Conservation (phyloP, 345 rosid genomes). For the Nephelium lappaceum region DNA sequence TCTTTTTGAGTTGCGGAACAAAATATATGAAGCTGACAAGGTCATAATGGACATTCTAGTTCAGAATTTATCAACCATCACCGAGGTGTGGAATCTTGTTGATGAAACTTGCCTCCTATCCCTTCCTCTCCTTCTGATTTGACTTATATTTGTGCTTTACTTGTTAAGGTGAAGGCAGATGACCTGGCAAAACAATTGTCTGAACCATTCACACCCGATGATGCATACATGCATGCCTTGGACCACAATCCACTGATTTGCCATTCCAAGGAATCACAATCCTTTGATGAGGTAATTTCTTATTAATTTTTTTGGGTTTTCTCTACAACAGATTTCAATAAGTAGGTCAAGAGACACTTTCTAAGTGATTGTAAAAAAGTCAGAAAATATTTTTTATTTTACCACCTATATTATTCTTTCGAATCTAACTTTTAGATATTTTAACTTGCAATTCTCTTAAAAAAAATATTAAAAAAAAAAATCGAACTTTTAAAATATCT, state of each 20-base stretch:
- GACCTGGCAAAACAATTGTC: slow-evolving; percentile 64
- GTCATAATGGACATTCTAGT: slow-evolving; percentile 50
- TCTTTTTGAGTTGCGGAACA: slow-evolving; percentile 57
- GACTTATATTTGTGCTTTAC: slow-evolving; percentile 16
- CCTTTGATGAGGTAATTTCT: slow-evolving; percentile 81
- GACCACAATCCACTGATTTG: slow-evolving; percentile 47
- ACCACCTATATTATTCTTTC: no score
- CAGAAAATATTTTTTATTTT: no score
- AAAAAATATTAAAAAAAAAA: no score
- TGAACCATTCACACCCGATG: slow-evolving; percentile 89
- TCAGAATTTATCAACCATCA: slow-evolving; percentile 48
- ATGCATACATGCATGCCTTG: slow-evolving; percentile 60
- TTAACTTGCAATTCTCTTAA: background rate
- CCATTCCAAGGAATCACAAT: slow-evolving; percentile 70
- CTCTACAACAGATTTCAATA: background rate
- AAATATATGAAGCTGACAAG: slow-evolving; percentile 49
- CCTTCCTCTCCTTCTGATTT: slow-evolving; percentile 10
- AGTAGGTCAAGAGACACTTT: no score
- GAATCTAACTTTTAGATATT: no score
- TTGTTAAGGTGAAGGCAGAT: slow-evolving; percentile 59
- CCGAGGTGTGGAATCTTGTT: slow-evolving; percentile 52
- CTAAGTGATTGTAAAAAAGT: no score
- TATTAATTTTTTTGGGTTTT: background rate
- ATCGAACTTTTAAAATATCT: background rate
- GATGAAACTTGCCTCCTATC: background rate